Evolutionary conservation across 768 basidiomycete species (phyloP), one percentile per base, ranked within the genome.

Genomic region (Leccinum subtestaceum): DNA sequence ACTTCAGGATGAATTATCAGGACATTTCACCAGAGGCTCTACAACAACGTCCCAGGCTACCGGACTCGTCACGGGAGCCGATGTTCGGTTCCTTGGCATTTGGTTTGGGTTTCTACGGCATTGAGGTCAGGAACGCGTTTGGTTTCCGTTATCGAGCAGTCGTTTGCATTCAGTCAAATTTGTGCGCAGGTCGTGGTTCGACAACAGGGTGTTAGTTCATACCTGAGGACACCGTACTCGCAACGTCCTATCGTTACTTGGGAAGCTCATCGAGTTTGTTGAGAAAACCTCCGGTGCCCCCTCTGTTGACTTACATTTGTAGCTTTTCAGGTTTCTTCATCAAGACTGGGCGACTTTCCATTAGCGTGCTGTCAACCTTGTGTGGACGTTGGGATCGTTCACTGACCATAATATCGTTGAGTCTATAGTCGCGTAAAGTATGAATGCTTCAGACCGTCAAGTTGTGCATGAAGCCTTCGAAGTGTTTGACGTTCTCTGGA

Each of bases 401-500:
- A 8, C 17, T 78, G 84, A 31, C 69, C 78, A 78, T 15, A 78
- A 82, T 29, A 82, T 89, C 66, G 84, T 95, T 9, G 92, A 95
- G 67, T 85, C 91, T 5, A 87, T 93, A 48, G 74, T 98, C 31
- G 84, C 93, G 1, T 82, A 87, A 58, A 82, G 81, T 17, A 81
- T 98, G 77, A 81, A 81, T 11, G 82, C 86, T 7, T 68, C 79
- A 0, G 79, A 85, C 36, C 72, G 76, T 8, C 67, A 68, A 2
- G 77, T 78, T 45, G 75, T 81, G 2, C 74, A 81, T 15, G 81
- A 84, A 23, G 83, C 86, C 2, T 91, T 87, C 67, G 91, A 96
- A 63, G 91, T 89, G 0, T 98, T 99, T 71, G 95, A 96, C 3
- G 84, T 91, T 5, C 76, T 99, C 6, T 99, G 96, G 96, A 82